Evolutionary conservation across 129 eudicot species (phyloP), one percentile per base, ranked within the genome.

Genomic region (Solidago caesia): DNA sequence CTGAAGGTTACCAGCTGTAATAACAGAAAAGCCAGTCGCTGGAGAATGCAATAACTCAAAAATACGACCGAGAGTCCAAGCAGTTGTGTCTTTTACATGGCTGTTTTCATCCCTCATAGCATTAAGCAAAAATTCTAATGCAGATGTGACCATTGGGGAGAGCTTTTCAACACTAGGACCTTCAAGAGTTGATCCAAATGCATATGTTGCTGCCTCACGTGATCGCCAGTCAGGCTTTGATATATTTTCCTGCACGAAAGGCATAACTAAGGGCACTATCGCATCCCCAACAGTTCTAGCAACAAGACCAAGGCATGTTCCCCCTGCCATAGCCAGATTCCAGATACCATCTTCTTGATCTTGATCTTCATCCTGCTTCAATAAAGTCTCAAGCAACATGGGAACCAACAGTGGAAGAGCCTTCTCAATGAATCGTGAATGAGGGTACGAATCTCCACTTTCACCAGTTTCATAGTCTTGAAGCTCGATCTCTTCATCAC

Each of bases 301-400:
- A 80, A 89, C 96, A 74, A 92, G 94, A 75, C 96, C 84, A 16
- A 92, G 85, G 64, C 97, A 92, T 4, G 97, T 92, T 41, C 97
- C 97, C 33, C 97, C 97, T 14, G 97, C 94, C 97, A 92, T 92
- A 44, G 97, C 77, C 21, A 92, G 79, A 77, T 92, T 92, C 96
- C 97, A 92, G 21, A 76, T 71, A 16, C 88, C 91, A 77, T 92
- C 97, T 48, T 92, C 97, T 73, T 87, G 91, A 74, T 92, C 96
- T 63, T 92, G 94, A 49, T 87, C 96, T 84, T 92, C 97, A 68
- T 92, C 97, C 59, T 92, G 97, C 79, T 89, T 92, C 25, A 92
- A 82, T 64, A 92, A 78, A 67, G 96, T 89, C 79, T 92, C 97
- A 49, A 92, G 89, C 76, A 92, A 67, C 96, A 89, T 77, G 1